These are phyloP conservation scores for Poteriospumella lacustris DNA, from an alignment of 108 stramenopile species.

Conservation along the genomic window DNA sequence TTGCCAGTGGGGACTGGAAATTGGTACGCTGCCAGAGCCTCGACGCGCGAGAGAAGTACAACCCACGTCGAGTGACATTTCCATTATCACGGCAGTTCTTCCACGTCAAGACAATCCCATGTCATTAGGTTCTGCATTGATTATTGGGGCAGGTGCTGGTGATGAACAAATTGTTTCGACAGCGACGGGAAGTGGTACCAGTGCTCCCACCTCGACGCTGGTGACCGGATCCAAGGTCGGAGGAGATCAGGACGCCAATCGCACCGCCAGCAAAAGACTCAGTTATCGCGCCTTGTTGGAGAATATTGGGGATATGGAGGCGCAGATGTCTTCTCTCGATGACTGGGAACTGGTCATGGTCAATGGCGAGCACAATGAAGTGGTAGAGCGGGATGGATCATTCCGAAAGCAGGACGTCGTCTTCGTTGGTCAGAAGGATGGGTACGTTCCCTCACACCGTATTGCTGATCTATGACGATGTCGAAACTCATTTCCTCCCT, in stretches of 20 bases:
- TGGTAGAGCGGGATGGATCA: neutral
- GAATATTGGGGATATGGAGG: no score
- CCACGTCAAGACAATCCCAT: neutral
- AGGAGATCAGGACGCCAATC: no score
- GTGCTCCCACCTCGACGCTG: no score
- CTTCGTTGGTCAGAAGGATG: neutral
- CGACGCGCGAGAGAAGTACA: neutral
- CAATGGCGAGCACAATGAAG: neutral
- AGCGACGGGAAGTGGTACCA: no score
- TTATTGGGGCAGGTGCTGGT: neutral
- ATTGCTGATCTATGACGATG: no score
- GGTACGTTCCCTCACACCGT: no score
- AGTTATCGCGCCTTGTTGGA: no score
- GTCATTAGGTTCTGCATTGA: neutral
- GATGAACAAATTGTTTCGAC: neutral
- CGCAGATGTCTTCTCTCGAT: no score
- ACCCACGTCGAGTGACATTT: neutral
- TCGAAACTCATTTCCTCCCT: no score
- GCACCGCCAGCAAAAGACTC: no score
- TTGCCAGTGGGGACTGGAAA: neutral
- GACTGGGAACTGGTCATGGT: slow-evolving; percentile 8
- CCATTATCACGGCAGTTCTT: neutral
- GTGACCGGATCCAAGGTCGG: no score
- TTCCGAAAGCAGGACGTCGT: neutral
- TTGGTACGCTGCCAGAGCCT: slow-evolving; percentile 15